Base-by-base conservation (phyloP, 2,329 filamentous ascomycete species). In the Aspergillus latus region DNA sequence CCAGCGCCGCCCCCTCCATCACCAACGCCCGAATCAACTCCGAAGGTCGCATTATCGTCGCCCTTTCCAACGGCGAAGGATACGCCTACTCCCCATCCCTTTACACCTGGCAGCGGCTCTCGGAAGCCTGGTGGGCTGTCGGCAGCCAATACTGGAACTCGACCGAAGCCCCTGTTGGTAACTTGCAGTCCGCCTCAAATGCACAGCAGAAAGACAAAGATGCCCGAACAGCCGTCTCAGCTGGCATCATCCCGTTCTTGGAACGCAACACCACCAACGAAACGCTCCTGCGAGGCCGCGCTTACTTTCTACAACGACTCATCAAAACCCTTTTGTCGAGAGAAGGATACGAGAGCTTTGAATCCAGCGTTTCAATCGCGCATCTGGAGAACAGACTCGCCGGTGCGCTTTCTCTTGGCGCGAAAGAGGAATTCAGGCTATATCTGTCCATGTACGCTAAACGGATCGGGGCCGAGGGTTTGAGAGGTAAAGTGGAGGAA, bases 401-500 rank as follows among this genome's bases (percentile, higher is more conserved):
- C 2, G 95, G 91, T 3, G 90, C 94, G 0, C 77, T 95, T 69
- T 88, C 90, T 58, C 78, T 99, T 0, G 90, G 88, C 3, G 88
- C 94, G 0, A 88, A 86, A 65, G 92, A 97, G 57, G 94, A 99
- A 71, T 99, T 97, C 76, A 86, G 91, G 56, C 80, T 96, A 1
- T 97, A 97, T 68, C 78, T 99, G n/a, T 88, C 92, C 68, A 97
- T 97, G 92, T 99, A 99, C 68, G 93, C 92, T 3, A 97, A 97
- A 77, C 87, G 94, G 0, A 84, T 99, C 5, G 94, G 94, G 1
- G 91, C 92, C 0, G 95, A 99, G 72, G 92, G 92, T 0, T 78
- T 93, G 50, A 86, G 88, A 64, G 82, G 85, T 55, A 99, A 99
- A 76, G 92, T 97, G 2, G 93, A 97, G 71, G 95, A 99, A 76